Base-by-base conservation (phyloP, 768 basidiomycete genomes). In the Rubroboletus satanas region DNA sequence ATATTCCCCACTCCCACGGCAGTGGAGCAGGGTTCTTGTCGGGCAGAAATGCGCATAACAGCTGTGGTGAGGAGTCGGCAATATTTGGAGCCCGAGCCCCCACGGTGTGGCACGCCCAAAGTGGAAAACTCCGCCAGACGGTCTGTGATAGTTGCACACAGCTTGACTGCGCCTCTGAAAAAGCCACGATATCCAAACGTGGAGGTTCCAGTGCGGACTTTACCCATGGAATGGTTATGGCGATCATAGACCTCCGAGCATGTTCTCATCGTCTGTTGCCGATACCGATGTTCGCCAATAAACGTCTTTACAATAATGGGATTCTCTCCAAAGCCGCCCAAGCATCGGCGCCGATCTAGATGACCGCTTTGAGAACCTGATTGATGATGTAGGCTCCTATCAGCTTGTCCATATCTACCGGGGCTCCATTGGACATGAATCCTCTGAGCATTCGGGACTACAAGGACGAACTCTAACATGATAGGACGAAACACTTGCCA, bases 81-180 rank as follows among this genome's bases (percentile, higher is more conserved):
- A 45, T 7, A 31, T 26, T 26, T 4, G 26, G 26, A 26, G 5
- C 26, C 26, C 26, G 26, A 26, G 26, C 26, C 54, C 23, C 36
- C 8, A 51, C 54, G 32, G 47, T 42, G 33, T 21, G 21, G 21
- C 12, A 57, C 53, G 37, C 60, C 56, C 44, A 56, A 65, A 50
- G 21, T 26, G 45, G 65, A 54, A 57, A 45, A 6, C 7, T 17
- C 37, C 14, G 29, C 29, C 41, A 44, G 45, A 17, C 28, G 38
- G 32, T 4, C 18, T 31, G 53, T 49, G 49, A 50, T 26, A 26
- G 26, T 26, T 26, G 26, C 26, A 26, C 62, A 64, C 57, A 65
- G 58, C 49, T 60, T 31, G 28, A 49, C 63, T 49, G 63, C 35
- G 54, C 51, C 54, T 51, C 38, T 31, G n/a, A 32, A 43, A 32